Evolutionary conservation across 2,329 filamentous ascomycete genomes (phyloP), one percentile per base, ranked within the genome.

Genomic region (Trichoderma koningii): DNA sequence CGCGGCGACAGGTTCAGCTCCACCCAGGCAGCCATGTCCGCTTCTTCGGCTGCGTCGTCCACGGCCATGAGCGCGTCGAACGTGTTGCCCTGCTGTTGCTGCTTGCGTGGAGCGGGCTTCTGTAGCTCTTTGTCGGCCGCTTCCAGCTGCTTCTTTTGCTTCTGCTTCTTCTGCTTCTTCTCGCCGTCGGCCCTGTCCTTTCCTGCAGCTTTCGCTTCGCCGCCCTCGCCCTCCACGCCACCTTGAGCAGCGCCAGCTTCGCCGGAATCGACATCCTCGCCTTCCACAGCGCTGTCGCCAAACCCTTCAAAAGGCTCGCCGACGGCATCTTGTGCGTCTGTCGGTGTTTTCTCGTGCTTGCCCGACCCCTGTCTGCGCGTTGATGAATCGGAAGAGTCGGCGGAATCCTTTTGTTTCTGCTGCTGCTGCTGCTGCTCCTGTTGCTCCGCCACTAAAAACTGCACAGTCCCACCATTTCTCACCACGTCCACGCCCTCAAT

Each of bases 401-500:
- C 69, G 42, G 66, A 66, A 52, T 64, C 59, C 23, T 59, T 9
- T 50, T 52, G 56, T 38, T 38, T 38, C 38, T 61, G 65, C 50
- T 52, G 21, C 21, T n/a, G n/a, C n/a, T n/a, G 55, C 42, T 61
- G 64, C 59, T 63, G 65, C 63, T 71, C 55, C 42, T 61, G 64
- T 56, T 63, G 65, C 63, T 71, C 69, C 26, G 69, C 69, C 44
- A 80, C 74, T 70, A 88, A 78, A 76, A 89, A 89, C 71, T 84
- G 80, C 30, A 89, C 76, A 6, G 79, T 82, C 60, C 82, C 78
- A 7, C 87, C 87, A 34, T 89, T 82, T 67, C 84, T 86, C 48
- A 96, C 81, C n/a, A 99, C 83, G 34, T 97, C 91, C 1, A 99
- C 91, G 59, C 91, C 92, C 17, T 96, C 91, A 53, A 98, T 89